phyloP scores from a whole-genome alignment of 306 rosid species.

The Cotoneaster glaucophyllus region DNA sequence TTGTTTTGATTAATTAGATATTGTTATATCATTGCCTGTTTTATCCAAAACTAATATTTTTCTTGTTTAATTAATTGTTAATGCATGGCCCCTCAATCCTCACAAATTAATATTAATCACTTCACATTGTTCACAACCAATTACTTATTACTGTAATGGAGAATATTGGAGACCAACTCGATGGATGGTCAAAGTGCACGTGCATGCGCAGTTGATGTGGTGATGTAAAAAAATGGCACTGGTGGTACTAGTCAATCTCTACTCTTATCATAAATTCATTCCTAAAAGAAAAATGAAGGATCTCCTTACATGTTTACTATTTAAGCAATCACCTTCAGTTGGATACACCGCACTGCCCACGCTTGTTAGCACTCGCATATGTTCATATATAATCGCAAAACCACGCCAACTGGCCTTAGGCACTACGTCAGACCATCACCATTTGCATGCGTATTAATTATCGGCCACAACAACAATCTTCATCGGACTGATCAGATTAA shows the following conservation, averaged over 20 bases:
- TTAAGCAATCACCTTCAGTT: conserved; percentile 11
- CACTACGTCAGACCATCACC: no score
- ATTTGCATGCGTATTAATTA: no score
- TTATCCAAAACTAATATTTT: background rate
- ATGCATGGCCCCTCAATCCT: no score
- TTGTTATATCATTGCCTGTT: background rate
- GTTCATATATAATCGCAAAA: no score
- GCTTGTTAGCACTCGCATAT: background rate
- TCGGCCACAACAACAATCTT: no score
- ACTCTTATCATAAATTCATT: conserved; percentile 14
- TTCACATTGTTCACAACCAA: background rate
- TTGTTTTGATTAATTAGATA: conserved; percentile 24
- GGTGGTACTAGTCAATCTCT: conserved; percentile 36
- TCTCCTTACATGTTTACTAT: background rate
- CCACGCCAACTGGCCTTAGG: no score
- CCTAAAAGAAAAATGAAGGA: conserved; percentile 15
- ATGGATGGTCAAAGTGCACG: no score
- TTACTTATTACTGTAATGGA: background rate
- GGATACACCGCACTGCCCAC: conserved; percentile 1
- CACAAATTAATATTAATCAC: background rate
- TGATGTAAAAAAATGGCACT: conserved; percentile 15
- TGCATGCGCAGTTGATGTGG: conserved; percentile 4
- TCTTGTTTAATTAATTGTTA: background rate
- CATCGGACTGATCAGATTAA: no score
- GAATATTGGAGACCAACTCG: no score